These are phyloP conservation scores for Lachnellula occidentalis DNA, from an alignment of 2,329 filamentous ascomycete species.

Conservation along the genomic window DNA sequence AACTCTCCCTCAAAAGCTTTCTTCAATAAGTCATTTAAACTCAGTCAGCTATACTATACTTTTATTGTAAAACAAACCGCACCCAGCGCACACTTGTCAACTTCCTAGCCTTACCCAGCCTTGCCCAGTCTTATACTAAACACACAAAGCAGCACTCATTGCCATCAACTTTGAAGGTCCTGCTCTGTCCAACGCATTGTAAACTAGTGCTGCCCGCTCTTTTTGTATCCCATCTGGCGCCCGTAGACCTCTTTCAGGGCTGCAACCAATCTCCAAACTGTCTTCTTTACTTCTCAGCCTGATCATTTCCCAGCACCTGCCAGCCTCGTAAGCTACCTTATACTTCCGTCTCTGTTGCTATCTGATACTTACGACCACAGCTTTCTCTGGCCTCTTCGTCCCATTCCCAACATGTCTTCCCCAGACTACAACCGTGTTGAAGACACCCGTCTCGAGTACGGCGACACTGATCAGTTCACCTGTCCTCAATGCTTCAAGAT, in stretches of 20 bases:
- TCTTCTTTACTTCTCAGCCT: slow-evolving; percentile 17
- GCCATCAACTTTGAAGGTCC: not conserved
- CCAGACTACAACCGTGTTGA: slow-evolving; percentile 4
- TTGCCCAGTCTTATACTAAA: no score
- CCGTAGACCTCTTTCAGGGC: not conserved
- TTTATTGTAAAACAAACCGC: not conserved
- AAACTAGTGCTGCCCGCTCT: not conserved
- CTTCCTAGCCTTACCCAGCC: not conserved
- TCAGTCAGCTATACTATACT: not conserved
- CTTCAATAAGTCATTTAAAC: not conserved
- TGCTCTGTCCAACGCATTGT: not conserved
- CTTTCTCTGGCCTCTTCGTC: slow-evolving; percentile 5
- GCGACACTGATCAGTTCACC: slow-evolving; percentile 16
- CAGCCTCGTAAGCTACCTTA: slow-evolving; percentile 13
- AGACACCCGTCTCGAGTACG: slow-evolving; percentile 6
- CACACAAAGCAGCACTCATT: no score
- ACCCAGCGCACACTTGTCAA: not conserved
- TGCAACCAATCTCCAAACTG: slow-evolving; percentile 11
- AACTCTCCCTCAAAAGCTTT: not conserved
- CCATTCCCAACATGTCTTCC: slow-evolving; percentile 10
- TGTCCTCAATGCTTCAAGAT: slow-evolving; percentile 21
- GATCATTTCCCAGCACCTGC: slow-evolving; percentile 8
- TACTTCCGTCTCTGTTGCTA: not conserved
- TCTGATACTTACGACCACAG: slow-evolving; percentile 4
- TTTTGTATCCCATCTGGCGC: not conserved